phyloP scores from a whole-genome alignment of 305 asterid genomes.

The Rubia tinctorum region DNA sequence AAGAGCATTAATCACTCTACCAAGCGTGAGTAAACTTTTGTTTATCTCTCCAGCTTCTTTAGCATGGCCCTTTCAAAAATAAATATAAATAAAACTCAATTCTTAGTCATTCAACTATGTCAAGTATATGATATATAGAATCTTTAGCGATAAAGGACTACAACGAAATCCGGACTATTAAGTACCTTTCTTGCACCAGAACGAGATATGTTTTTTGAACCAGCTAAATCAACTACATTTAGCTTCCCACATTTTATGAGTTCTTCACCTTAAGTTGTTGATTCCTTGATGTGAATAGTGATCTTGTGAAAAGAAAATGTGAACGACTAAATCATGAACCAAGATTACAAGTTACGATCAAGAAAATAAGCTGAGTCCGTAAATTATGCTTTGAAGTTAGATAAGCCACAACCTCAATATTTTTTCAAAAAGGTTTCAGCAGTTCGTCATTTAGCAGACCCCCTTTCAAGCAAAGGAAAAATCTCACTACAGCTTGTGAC shows the following conservation, averaged over 20 bases:
- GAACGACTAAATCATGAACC: slow-evolving; percentile 68
- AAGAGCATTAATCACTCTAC: slow-evolving; percentile 84
- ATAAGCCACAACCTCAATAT: slow-evolving; percentile 64
- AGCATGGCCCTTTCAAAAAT: slow-evolving; percentile 63
- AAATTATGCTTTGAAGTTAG: not conserved
- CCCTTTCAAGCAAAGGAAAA: slow-evolving; percentile 83
- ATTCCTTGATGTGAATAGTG: slow-evolving; percentile 95
- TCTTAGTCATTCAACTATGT: not conserved
- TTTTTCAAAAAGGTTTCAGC: slow-evolving; percentile 90
- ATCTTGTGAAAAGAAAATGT: slow-evolving; percentile 93
- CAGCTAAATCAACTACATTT: slow-evolving; percentile 95
- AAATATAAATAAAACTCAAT: not conserved
- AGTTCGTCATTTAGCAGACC: slow-evolving; percentile 91
- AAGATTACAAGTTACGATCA: slow-evolving; percentile 8
- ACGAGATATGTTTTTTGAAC: slow-evolving; percentile 94
- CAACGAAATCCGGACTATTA: not conserved
- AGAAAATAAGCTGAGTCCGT: not conserved
- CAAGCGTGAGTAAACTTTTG: slow-evolving; percentile 87
- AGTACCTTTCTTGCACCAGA: slow-evolving; percentile 98
- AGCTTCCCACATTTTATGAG: slow-evolving; percentile 94
- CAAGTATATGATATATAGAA: not conserved
- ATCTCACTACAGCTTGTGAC: slow-evolving; percentile 81
- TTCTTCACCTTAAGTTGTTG: slow-evolving; percentile 98
- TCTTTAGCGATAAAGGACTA: not conserved
- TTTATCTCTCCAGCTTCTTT: slow-evolving; percentile 97